These are phyloP conservation scores for Russula sp. DNA, from an alignment of 768 basidiomycete genomes.

Conservation along the genomic window DNA sequence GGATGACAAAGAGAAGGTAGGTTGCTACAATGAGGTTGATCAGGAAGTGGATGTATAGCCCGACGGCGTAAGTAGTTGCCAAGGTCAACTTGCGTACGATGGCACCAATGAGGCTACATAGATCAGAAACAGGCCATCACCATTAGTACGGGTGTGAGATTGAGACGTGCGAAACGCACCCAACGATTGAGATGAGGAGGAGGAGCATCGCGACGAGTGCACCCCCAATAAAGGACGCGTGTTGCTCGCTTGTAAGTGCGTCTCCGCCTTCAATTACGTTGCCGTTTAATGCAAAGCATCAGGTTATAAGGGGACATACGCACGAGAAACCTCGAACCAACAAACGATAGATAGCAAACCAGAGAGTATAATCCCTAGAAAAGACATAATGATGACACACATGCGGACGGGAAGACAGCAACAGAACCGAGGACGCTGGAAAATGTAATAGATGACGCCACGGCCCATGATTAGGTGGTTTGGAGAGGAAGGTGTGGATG, in stretches of 20 bases:
- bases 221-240: conserved; percentile 46
- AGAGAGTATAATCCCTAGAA: conserved; percentile 52
- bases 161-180: conserved; percentile 41
- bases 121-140: not conserved
- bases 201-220: conserved; percentile 55
- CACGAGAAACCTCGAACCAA: conserved; percentile 63
- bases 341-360: conserved; percentile 52
- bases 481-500: not conserved
- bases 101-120: conserved; percentile 56
- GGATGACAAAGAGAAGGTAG: conserved; percentile 52
- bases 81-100: conserved; percentile 61
- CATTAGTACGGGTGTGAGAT: conserved; percentile 5
- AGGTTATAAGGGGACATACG: conserved; percentile 34
- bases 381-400: conserved; percentile 55
- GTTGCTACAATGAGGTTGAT: conserved; percentile 51
- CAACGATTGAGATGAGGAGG: conserved; percentile 52
- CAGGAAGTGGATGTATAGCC: conserved; percentile 55
- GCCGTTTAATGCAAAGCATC: conserved; percentile 32
- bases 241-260: conserved; percentile 35
- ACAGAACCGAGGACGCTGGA: conserved; percentile 45
- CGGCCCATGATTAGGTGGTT: conserved; percentile 16
- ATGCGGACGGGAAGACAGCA: conserved; percentile 61
- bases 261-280: conserved; percentile 30
- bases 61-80: conserved; percentile 53
- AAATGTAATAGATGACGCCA: conserved; percentile 27